A percentile compares a stretch with the other conserved stretches of the same genome.
Evolutionary conservation across 1,139 yeast species (phyloP).

Genomic region (Geotrichum australiense): DNA sequence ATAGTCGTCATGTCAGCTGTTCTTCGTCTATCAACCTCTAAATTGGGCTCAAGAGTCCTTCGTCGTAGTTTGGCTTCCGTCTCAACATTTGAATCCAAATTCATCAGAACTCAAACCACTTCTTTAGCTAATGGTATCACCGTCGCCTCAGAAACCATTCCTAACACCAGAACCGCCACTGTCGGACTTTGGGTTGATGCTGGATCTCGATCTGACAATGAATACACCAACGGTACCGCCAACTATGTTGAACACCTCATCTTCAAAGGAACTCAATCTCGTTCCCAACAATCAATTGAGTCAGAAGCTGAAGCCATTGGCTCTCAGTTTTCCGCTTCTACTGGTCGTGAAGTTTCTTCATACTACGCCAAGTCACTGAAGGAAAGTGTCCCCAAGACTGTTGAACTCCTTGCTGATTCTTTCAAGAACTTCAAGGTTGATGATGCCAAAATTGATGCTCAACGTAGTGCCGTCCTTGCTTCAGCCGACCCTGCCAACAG

Average conservation of each 20-base stretch:
- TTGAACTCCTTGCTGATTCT: slow-evolving; percentile 83
- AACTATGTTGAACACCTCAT: slow-evolving; percentile 95
- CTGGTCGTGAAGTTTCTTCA: slow-evolving; percentile 94
- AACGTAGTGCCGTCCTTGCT: slow-evolving; percentile 89
- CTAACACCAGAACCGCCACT: slow-evolving; percentile 15
- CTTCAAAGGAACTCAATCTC: slow-evolving; percentile 80
- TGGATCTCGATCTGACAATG: slow-evolving; percentile 91
- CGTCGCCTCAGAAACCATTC: slow-evolving; percentile 15
- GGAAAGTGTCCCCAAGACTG: slow-evolving; percentile 73
- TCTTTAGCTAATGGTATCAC: slow-evolving; percentile 69
- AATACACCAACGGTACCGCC: slow-evolving; percentile 83
- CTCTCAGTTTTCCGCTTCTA: slow-evolving; percentile 93
- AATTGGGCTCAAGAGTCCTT: slow-evolving; percentile 12
- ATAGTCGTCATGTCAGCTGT: slow-evolving; percentile 18
- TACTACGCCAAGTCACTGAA: slow-evolving; percentile 86
- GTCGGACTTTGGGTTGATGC: slow-evolving; percentile 99
- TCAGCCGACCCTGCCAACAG: slow-evolving; percentile 97
- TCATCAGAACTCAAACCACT: slow-evolving; percentile 51
- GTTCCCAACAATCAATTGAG: slow-evolving; percentile 81
- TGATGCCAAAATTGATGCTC: slow-evolving; percentile 81
- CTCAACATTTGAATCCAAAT: slow-evolving; percentile 25
- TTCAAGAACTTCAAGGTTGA: slow-evolving; percentile 81
- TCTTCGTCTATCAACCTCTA: slow-evolving; percentile 23
- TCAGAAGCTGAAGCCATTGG: slow-evolving; percentile 93
- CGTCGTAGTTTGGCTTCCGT: slow-evolving; percentile 24